Base-by-base conservation (phyloP, 2,329 filamentous ascomycete genomes). In the Verticillium albo-atrum region DNA sequence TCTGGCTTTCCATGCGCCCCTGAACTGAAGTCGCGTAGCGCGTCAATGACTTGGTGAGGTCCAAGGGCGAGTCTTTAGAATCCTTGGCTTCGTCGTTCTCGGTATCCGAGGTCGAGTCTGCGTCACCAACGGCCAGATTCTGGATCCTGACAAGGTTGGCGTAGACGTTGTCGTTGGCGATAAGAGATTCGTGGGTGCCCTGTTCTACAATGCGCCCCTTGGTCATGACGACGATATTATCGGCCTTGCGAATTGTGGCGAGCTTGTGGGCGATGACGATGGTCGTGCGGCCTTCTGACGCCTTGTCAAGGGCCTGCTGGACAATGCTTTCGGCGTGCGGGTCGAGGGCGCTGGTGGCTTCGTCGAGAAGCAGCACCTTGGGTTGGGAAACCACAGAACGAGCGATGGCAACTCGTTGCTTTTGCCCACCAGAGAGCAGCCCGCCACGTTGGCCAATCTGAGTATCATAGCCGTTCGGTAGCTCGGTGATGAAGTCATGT, bases 381-480 rank as follows among this genome's bases (percentile, higher is more conserved):
- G 76, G 75, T 32, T 75, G 65, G 3, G 70, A 71, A n/a, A 79
- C 68, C 52, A 79, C 72, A 47, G 72, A 73, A n/a, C 76, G 70
- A 2, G 75, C 75, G 59, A 90, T 89, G 1, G 86, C 82, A 26
- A 90, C 77, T 10, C 86, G 78, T 64, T 89, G 87, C 53, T 85
- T 79, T 65, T 90, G 86, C 1, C 87, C 87, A n/a, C 86, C 86
- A 10, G 82, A 86, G 1, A 89, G 72, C 59, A 84, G 82, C 32
- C 82, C 80, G 1, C 84, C 86, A 9, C 80, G 78, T 65, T 88
- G 83, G 3, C 86, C 86, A 6, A 89, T 82, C 9, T 77, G 71
- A 0, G 85, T 85, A 0, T 81, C 75, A 64, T 87, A 88, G 6
- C 80, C 80, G 65, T 73, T 64, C 3, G 79, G 78, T 1, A 82